Evolutionary conservation across 192 early-diverging fungal species (phyloP).

Genomic region (Mortierella antarctica): DNA sequence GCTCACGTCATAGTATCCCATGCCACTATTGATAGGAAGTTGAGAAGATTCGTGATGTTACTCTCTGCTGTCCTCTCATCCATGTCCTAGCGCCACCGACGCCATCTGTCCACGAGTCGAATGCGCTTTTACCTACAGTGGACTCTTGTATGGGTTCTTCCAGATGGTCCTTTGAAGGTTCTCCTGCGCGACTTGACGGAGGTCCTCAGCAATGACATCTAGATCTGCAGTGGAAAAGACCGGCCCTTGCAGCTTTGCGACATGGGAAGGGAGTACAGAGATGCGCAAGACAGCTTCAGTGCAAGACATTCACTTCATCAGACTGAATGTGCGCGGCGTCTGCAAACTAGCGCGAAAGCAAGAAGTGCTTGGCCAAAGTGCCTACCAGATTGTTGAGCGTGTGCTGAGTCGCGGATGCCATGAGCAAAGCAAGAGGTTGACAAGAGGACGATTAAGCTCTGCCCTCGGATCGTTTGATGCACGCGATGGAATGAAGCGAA

Average conservation of each 20-base stretch:
- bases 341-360: neutral
- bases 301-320: too few relatives aligned
- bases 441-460: neutral
- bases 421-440: neutral
- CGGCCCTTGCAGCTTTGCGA: slow-evolving; percentile 37
- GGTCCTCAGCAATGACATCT: slow-evolving; percentile 45
- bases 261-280: neutral
- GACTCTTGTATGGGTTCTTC: slow-evolving; percentile 53
- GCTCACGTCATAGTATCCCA: slow-evolving; percentile 50
- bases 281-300: neutral
- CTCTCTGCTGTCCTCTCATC: too few relatives aligned
- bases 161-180: slow-evolving; percentile 35
- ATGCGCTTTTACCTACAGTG: slow-evolving; percentile 8
- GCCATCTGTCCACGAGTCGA: neutral
- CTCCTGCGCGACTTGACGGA: slow-evolving; percentile 40
- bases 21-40: slow-evolving; percentile 9
- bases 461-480: neutral
- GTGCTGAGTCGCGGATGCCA: slow-evolving; percentile 6
- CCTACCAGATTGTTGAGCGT: slow-evolving; percentile 51
- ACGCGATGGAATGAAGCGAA: neutral
- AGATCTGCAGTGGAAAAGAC: slow-evolving; percentile 40
- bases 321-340: too few relatives aligned
- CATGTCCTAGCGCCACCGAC: neutral
- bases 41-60: neutral
- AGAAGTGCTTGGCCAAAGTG: neutral